A percentile compares a stretch with the other conserved stretches of the same genome.
These are phyloP conservation scores for Pistacia integerrima DNA, from an alignment of 345 rosid species.

Conservation along the genomic window DNA sequence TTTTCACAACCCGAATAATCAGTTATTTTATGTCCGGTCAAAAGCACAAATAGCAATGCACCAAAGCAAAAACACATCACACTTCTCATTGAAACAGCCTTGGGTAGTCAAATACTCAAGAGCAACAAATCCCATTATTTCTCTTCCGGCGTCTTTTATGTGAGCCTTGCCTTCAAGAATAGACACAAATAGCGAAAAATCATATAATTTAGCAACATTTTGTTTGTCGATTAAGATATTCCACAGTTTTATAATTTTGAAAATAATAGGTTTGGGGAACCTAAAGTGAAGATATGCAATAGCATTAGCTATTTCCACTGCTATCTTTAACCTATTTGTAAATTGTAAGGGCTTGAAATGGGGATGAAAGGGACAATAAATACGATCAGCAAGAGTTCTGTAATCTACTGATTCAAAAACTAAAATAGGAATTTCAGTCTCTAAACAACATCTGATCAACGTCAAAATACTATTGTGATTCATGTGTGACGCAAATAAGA, in stretches of 20 bases:
- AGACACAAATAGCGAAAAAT: slow-evolving; percentile 4
- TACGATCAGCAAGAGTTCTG: no score
- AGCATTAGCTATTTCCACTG: background rate
- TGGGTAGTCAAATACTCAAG: background rate
- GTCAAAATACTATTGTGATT: no score
- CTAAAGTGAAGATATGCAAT: background rate
- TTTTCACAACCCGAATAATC: background rate
- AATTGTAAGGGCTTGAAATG: no score
- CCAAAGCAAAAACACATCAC: slow-evolving; percentile 16
- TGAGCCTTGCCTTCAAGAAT: slow-evolving; percentile 26
- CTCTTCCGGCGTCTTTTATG: background rate
- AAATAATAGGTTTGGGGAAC: slow-evolving; percentile 16
- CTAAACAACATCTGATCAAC: no score
- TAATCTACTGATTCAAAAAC: no score
- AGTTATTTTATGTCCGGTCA: background rate
- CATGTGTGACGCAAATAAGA: no score
- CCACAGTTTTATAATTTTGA: slow-evolving; percentile 6
- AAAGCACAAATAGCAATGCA: background rate
- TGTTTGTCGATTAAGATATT: slow-evolving; percentile 8
- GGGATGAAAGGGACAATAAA: no score
- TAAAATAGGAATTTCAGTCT: no score
- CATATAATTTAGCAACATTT: background rate
- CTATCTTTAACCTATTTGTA: background rate
- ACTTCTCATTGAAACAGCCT: slow-evolving; percentile 23
- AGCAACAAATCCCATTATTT: background rate